Conservation (phyloP, 176 grass and related monocot genomes). For the Phoenix roebelenii region DNA sequence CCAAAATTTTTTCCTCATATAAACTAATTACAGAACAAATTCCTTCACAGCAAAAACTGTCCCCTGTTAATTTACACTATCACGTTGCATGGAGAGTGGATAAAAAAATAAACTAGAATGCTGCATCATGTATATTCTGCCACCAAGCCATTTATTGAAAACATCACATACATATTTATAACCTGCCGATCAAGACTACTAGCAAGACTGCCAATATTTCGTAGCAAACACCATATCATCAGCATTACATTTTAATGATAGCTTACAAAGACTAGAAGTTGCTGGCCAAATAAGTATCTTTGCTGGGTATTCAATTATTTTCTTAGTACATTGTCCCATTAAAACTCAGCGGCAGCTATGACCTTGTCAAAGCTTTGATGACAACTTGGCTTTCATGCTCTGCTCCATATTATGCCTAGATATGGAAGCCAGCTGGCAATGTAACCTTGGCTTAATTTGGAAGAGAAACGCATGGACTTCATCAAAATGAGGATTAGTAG, state of each 20-base stretch:
- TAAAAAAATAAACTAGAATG: too few relatives aligned
- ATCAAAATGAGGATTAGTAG: constrained; percentile 71
- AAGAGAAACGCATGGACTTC: constrained; percentile 40
- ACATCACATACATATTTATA: not conserved
- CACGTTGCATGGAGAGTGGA: too few relatives aligned
- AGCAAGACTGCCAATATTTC: too few relatives aligned
- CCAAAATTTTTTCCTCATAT: too few relatives aligned
- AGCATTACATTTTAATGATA: too few relatives aligned
- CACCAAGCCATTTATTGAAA: not conserved
- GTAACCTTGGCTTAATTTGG: constrained; percentile 32
- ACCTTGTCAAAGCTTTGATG: constrained; percentile 29
- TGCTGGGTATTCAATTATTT: not conserved
- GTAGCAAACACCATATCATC: too few relatives aligned
- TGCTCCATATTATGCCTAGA: not conserved
- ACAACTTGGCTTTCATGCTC: constrained; percentile 10
- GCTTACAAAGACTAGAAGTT: too few relatives aligned
- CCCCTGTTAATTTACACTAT: too few relatives aligned
- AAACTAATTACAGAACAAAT: too few relatives aligned
- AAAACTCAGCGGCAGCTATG: not conserved
- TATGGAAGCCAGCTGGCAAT: constrained; percentile 3
- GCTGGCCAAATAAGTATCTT: not conserved
- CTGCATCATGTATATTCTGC: too few relatives aligned
- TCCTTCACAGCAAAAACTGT: too few relatives aligned
- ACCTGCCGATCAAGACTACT: not conserved
- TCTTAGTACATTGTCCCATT: not conserved